Evolutionary conservation across 768 basidiomycete species (phyloP).

Genomic region (Lentinula raphanica): DNA sequence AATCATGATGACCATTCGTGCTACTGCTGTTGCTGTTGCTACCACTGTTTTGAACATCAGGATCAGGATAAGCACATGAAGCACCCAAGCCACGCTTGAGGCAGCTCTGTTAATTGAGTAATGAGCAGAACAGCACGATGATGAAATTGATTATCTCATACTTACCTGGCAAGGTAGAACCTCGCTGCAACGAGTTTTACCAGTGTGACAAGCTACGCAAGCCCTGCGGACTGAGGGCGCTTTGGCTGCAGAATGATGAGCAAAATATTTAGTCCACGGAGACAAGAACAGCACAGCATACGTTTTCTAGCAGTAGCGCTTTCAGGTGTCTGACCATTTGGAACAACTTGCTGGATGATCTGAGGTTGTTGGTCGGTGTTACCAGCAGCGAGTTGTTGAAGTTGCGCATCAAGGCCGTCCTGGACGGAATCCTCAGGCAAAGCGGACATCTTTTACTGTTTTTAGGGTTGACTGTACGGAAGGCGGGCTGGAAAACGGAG

Average conservation of each 20-base stretch:
- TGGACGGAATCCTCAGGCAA: slow-evolving; percentile 1
- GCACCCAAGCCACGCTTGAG: slow-evolving; percentile 73
- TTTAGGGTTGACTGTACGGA: slow-evolving; percentile 1
- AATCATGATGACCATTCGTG: slow-evolving; percentile 28
- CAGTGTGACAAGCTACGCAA: slow-evolving; percentile 75
- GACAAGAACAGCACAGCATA: slow-evolving; percentile 28
- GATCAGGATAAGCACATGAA: slow-evolving; percentile 73
- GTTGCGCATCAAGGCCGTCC: background rate
- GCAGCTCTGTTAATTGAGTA: slow-evolving; percentile 51
- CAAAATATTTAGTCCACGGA: background rate
- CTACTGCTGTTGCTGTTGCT: slow-evolving; percentile 30
- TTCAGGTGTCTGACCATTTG: slow-evolving; percentile 22
- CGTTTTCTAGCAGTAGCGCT: slow-evolving; percentile 48
- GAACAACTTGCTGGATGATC: slow-evolving; percentile 24
- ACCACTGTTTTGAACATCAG: slow-evolving; percentile 43
- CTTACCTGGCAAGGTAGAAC: slow-evolving; percentile 74
- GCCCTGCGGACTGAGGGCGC: slow-evolving; percentile 78
- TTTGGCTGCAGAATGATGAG: slow-evolving; percentile 51
- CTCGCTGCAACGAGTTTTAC: slow-evolving; percentile 81
- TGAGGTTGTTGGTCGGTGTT: slow-evolving; percentile 29
- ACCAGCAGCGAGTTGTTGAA: slow-evolving; percentile 2
- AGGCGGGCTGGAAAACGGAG: background rate
- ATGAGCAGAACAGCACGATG: slow-evolving; percentile 1
- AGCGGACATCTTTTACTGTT: slow-evolving; percentile 4
- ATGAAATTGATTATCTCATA: slow-evolving; percentile 1